These are phyloP conservation scores for Saccharata proteae DNA, from an alignment of 2,329 filamentous ascomycete genomes.

Conservation along the genomic window DNA sequence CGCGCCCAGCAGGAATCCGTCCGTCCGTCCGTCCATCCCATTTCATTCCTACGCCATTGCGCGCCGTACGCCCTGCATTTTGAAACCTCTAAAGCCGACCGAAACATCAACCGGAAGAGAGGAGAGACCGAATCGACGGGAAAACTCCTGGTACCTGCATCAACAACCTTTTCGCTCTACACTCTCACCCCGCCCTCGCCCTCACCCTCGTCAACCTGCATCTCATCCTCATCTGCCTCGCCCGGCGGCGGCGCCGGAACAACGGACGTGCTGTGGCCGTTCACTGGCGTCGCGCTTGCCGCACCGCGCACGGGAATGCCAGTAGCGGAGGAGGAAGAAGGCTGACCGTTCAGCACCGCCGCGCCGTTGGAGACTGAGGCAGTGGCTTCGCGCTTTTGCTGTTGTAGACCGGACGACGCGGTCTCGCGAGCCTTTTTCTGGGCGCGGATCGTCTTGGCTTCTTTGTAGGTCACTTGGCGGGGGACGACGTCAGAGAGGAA, in stretches of 20 bases:
- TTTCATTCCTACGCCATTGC: too few species aligned
- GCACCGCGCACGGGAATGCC: neutral
- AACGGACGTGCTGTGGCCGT: slow-evolving; percentile 2
- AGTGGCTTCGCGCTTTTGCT: neutral
- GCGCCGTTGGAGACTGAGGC: slow-evolving; percentile 2
- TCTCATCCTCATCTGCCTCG: slow-evolving; percentile 3
- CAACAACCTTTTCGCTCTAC: slow-evolving; percentile 3
- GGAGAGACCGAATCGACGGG: too few species aligned
- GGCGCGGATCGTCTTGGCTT: slow-evolving; percentile 54
- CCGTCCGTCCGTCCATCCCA: too few species aligned
- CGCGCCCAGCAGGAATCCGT: too few species aligned
- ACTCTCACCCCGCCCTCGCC: slow-evolving; percentile 5
- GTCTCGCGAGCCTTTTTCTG: slow-evolving; percentile 16
- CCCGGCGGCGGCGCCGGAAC: neutral
- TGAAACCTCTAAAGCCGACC: too few species aligned
- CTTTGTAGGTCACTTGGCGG: slow-evolving; percentile 68
- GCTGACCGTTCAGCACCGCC: slow-evolving; percentile 5
- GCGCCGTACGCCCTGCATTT: too few species aligned
- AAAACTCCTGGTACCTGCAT: too few species aligned
- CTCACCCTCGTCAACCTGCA: slow-evolving; percentile 5
- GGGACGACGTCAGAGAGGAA: slow-evolving; percentile 88
- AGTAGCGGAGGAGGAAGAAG: neutral
- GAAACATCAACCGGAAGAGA: too few species aligned
- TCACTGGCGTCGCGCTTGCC: neutral
- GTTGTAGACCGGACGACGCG: neutral